These are phyloP conservation scores for Mollisia scopiformis DNA, from an alignment of 2,329 filamentous ascomycete genomes.

Conservation along the genomic window DNA sequence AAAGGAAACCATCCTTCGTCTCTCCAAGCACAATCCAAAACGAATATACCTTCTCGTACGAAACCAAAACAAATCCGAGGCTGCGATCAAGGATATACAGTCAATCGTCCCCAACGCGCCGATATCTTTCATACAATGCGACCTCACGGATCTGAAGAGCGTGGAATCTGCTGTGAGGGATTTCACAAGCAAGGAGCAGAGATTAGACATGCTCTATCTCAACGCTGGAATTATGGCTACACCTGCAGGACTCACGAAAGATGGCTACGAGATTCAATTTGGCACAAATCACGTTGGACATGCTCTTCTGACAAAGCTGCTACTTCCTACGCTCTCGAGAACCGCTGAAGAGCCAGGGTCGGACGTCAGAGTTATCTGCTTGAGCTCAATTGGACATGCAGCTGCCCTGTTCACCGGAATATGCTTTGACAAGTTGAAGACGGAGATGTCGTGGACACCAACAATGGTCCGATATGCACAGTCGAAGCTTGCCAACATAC, in stretches of 20 bases:
- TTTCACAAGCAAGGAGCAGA: conserved; percentile 39
- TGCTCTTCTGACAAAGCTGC: conserved; percentile 45
- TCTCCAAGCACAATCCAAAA: conserved; percentile 44
- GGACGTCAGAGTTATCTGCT: conserved; percentile 26
- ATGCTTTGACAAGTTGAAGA: conserved; percentile 37
- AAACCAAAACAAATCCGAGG: conserved; percentile 40
- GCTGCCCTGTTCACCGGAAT: conserved; percentile 27
- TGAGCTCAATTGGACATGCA: conserved; percentile 20
- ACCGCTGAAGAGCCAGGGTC: conserved; percentile 25
- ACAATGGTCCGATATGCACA: conserved; percentile 22
- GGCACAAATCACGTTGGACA: conserved; percentile 54
- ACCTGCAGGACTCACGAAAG: conserved; percentile 41
- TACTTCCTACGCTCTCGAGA: conserved; percentile 39
- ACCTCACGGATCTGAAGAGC: conserved; percentile 48
- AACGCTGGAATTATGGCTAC: conserved; percentile 50
- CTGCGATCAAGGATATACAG: conserved; percentile 43
- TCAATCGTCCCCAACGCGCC: conserved; percentile 26
- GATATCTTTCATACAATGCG: conserved; percentile 44
- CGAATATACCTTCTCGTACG: conserved; percentile 44
- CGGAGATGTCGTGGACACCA: conserved; percentile 10
- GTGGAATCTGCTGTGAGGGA: conserved; percentile 44
- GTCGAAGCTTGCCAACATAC: conserved; percentile 25
- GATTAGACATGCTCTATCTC: conserved; percentile 49
- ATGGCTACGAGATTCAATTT: conserved; percentile 54
- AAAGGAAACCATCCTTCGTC: conserved; percentile 42